These are phyloP conservation scores for Albatrellus ellisii DNA, from an alignment of 768 basidiomycete genomes.

Conservation along the genomic window DNA sequence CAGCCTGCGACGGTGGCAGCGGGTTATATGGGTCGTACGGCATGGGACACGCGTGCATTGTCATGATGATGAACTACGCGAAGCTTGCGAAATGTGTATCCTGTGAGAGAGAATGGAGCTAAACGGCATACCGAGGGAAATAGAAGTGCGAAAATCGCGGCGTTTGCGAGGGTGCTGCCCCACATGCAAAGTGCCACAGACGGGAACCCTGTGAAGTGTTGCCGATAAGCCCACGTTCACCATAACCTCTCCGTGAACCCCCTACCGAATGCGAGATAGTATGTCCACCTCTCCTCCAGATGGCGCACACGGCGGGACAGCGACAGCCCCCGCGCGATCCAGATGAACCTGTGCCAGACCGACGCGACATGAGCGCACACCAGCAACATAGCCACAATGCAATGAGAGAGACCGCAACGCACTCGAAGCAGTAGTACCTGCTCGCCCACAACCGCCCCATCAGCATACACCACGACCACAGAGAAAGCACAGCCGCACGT, in stretches of 20 bases:
- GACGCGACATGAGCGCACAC: background rate
- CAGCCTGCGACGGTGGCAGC: slow-evolving; percentile 16
- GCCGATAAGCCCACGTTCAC: background rate
- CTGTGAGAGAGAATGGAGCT: slow-evolving; percentile 16
- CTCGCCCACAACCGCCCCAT: background rate
- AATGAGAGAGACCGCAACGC: slow-evolving; percentile 15
- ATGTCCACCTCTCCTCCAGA: slow-evolving; percentile 83
- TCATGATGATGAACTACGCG: slow-evolving; percentile 69
- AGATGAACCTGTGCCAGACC: slow-evolving; percentile 49
- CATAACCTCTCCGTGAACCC: background rate
- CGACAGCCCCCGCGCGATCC: slow-evolving; percentile 63
- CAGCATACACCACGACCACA: background rate
- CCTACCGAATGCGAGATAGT: slow-evolving; percentile 74
- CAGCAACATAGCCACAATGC: slow-evolving; percentile 9
- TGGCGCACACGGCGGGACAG: slow-evolving; percentile 55
- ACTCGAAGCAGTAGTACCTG: slow-evolving; percentile 91
- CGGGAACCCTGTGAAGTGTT: slow-evolving; percentile 41
- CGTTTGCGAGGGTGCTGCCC: slow-evolving; percentile 65
- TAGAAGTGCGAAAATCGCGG: slow-evolving; percentile 70
- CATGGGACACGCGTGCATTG: slow-evolving; percentile 61
- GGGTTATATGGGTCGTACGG: slow-evolving; percentile 71
- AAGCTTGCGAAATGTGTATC: slow-evolving; percentile 1
- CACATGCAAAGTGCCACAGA: slow-evolving; percentile 59
- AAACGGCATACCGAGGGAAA: slow-evolving; percentile 61
- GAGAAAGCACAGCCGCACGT: slow-evolving; percentile 25